phyloP scores from a whole-genome alignment of 257 asterid species.

The Solanum chilense region DNA sequence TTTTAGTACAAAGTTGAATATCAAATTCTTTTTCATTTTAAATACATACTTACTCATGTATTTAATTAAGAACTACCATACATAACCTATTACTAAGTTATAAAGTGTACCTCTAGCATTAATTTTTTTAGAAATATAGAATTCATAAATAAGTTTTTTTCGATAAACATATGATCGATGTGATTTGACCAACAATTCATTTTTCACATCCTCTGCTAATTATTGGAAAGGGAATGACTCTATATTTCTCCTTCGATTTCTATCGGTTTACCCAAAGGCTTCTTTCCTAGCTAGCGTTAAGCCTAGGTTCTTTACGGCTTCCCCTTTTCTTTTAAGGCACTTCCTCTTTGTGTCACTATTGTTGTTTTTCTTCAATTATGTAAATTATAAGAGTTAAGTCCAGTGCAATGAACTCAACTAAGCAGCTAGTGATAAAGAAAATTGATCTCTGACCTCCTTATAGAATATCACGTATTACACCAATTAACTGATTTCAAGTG shows the following conservation, averaged over 20 bases:
- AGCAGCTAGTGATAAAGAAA: rapidly evolving
- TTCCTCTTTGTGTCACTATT: neutral
- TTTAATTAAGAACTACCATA: neutral
- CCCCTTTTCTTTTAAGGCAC: neutral
- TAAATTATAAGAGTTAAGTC: neutral
- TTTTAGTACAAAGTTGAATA: neutral
- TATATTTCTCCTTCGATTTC: too few relatives aligned
- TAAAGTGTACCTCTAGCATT: neutral
- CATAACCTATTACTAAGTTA: neutral
- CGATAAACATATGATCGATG: too few relatives aligned
- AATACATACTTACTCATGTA: neutral
- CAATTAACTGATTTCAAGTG: rapidly evolving
- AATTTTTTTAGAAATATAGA: too few relatives aligned
- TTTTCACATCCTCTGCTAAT: too few relatives aligned
- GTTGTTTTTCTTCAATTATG: neutral
- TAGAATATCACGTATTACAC: rapidly evolving
- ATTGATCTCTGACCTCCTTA: too few relatives aligned
- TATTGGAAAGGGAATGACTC: neutral
- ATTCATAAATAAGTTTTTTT: too few relatives aligned
- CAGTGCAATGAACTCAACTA: rapidly evolving
- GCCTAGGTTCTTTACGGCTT: neutral
- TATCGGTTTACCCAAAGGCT: neutral
- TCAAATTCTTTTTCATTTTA: neutral
- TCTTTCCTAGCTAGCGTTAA: neutral
- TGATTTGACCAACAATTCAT: neutral